These are phyloP conservation scores for Nematocida displodere DNA, from an alignment of 371 early-diverging fungal genomes.

Conservation along the genomic window DNA sequence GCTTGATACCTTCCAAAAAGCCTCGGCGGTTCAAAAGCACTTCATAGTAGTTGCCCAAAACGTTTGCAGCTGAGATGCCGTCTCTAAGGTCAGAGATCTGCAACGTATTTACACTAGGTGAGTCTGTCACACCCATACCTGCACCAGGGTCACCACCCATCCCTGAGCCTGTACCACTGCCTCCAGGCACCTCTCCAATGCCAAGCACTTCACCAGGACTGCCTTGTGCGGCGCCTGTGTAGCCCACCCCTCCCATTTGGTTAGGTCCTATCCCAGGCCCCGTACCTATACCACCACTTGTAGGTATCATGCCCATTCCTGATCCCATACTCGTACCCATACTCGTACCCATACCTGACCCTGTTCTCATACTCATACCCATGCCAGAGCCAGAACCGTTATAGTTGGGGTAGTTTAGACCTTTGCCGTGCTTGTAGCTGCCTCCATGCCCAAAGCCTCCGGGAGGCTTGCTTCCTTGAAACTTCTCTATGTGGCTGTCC, in stretches of 20 bases:
- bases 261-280: too few relatives aligned
- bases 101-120: neutral
- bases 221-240: neutral
- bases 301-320: too few relatives aligned
- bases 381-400: too few relatives aligned
- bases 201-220: neutral
- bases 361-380: neutral
- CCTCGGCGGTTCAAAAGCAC: neutral
- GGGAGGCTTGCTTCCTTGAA: neutral
- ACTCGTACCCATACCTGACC: neutral
- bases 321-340: neutral
- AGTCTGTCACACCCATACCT: neutral
- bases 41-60: conserved; percentile 25
- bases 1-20: neutral
- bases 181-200: neutral
- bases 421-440: neutral
- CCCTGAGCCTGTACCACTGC: neutral
- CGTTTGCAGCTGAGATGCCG: conserved; percentile 48
- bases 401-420: neutral
- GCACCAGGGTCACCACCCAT: neutral
- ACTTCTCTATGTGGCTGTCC: neutral
- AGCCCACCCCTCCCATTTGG: neutral
- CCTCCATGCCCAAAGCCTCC: neutral
- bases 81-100: neutral
- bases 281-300: too few relatives aligned